phyloP scores from a whole-genome alignment of 1,284 basidiomycete species.

The Vanrija sp. region DNA sequence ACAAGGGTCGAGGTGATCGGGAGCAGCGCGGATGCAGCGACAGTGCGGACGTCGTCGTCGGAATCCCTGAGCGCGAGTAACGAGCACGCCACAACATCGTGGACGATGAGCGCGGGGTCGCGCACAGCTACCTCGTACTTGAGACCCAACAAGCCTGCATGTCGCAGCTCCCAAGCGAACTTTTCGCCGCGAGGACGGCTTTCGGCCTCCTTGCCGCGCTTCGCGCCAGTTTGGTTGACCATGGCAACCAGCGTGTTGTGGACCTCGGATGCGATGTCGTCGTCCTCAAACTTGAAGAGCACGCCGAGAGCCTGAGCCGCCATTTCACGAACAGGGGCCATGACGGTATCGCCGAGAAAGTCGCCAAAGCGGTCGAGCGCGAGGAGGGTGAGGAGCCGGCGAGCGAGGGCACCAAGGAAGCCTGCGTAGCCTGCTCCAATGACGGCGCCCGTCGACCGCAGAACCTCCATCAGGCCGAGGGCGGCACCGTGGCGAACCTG shows the following conservation, averaged over 20 bases:
- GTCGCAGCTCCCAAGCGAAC: slow-evolving; percentile 95
- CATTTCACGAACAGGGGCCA: slow-evolving; percentile 95
- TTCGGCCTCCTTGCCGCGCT: slow-evolving; percentile 48
- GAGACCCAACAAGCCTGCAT: slow-evolving; percentile 92
- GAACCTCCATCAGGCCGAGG: slow-evolving; percentile 80
- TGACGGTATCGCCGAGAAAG: slow-evolving; percentile 92
- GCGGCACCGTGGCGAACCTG: slow-evolving; percentile 93
- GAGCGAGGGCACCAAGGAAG: slow-evolving; percentile 59
- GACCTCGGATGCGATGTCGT: slow-evolving; percentile 69
- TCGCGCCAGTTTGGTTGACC: slow-evolving; percentile 76
- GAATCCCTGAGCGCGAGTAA: slow-evolving; percentile 84
- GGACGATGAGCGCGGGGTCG: slow-evolving; percentile 48
- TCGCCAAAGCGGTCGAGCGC: slow-evolving; percentile 97
- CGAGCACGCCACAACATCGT: slow-evolving; percentile 78
- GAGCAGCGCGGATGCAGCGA: slow-evolving; percentile 85
- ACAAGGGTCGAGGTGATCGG: slow-evolving; percentile 82
- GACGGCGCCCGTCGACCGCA: slow-evolving; percentile 77
- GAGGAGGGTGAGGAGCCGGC: slow-evolving; percentile 83
- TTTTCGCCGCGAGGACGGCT: slow-evolving; percentile 45
- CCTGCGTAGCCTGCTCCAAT: slow-evolving; percentile 71
- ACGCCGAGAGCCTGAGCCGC: slow-evolving; percentile 92
- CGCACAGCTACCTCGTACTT: slow-evolving; percentile 97
- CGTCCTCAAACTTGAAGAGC: slow-evolving; percentile 79
- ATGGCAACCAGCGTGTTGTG: slow-evolving; percentile 83
- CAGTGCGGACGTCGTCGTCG: slow-evolving; percentile 95